These are phyloP conservation scores for Tetrahymena thermophila DNA, from an alignment of 73 alveolate species.

Conservation along the genomic window DNA sequence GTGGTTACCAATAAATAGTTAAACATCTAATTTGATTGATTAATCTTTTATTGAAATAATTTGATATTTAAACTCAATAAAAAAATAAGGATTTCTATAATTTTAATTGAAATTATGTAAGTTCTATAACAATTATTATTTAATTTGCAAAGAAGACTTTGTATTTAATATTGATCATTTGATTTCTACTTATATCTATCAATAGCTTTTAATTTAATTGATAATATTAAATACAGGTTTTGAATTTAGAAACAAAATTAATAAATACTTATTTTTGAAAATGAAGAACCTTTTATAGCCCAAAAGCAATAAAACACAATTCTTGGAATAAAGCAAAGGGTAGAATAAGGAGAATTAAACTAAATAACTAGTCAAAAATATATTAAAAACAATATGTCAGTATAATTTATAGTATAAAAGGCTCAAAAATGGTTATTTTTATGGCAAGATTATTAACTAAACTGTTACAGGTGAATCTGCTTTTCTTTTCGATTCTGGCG, in stretches of 20 bases:
- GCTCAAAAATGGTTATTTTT: background rate
- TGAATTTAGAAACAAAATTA: background rate
- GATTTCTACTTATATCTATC: background rate
- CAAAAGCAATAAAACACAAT: too few species aligned
- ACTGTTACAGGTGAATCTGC: background rate
- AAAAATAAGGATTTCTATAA: background rate
- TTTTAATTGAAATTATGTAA: background rate
- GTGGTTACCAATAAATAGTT: background rate
- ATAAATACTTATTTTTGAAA: background rate
- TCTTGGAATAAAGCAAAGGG: background rate
- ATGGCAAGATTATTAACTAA: background rate
- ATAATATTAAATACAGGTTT: background rate
- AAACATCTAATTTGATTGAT: too few species aligned
- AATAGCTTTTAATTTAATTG: background rate
- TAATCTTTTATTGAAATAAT: too few species aligned
- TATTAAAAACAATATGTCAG: background rate
- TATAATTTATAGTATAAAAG: background rate
- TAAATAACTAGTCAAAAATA: background rate
- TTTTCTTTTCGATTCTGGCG: background rate
- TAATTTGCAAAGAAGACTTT: too few species aligned
- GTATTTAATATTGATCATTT: too few species aligned
- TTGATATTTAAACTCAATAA: background rate
- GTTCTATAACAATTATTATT: background rate
- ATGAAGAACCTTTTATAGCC: background rate
- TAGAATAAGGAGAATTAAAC: background rate